Evolutionary conservation across 1,284 basidiomycete genomes (phyloP), one percentile per base, ranked within the genome.

Genomic region (Athelia psychrophila): DNA sequence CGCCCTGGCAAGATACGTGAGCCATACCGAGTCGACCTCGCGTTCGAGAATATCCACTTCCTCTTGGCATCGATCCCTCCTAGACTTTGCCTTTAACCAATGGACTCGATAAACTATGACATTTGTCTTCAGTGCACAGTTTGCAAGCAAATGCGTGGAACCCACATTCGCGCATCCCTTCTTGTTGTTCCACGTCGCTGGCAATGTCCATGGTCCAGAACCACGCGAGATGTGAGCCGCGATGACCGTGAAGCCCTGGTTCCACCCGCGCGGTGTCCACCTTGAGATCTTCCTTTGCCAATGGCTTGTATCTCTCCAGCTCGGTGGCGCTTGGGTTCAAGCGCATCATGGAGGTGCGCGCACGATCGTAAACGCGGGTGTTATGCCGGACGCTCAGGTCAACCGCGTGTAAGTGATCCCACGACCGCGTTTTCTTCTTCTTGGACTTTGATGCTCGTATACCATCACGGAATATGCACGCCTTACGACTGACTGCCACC

Each of bases 21-120:
- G 38, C 38, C 38, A 42, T 18, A 22, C 20, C n/a, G n/a, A 42
- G n/a, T 46, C 44, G 10, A 46, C 24, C 25, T 46, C 44, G 8
- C 24, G 16, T 23, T n/a, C 19, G 16, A 46, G 19, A 19, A 24
- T 23, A n/a, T 22, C 23, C 4, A 24, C 19, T 27, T 46, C 44
- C 44, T 46, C 44, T n/a, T 22, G 6, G 9, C 44, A 46, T 12
- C 44, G 9, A 46, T 46, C 44, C 16, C 22, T 27, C n/a, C 44
- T 16, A 18, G 44, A 8, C 44, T 46, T 46, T 8, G 44, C 44
- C 24, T 46, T 46, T 20, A 46, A 27, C 44, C 44, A 46, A 27
- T 46, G 44, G 10, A 46, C 44, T 27, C 25, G 22, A 27, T 46
- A 46, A 24, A 46, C 44, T 46, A 24, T 5, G 44, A 8, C 16